Base-by-base conservation (phyloP, 768 basidiomycete genomes). In the Leccinum olivaceopallidum region DNA sequence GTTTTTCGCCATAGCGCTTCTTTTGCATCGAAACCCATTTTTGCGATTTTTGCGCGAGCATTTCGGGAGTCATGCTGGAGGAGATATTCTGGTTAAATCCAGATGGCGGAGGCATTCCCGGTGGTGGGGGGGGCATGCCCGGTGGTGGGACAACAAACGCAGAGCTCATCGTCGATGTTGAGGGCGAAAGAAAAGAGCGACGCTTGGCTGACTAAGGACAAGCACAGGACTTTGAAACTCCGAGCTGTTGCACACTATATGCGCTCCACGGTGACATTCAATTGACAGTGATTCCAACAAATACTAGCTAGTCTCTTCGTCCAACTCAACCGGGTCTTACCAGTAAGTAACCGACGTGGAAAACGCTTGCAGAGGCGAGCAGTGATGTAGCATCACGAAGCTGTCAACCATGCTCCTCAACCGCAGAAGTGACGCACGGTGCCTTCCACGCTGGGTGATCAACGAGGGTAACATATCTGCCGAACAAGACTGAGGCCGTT, bases 21-120 rank as follows among this genome's bases (percentile, higher is more conserved):
- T 82, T 88, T 79, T 96, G 94, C 88, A 94, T 90, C 68, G 92
- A 89, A 58, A 91, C 79, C 94, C 94, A 98, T 81, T 98, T 98
- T 79, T 94, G 88, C 39, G 92, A 88, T 80, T 98, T 99, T 76
- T 91, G 88, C 37, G 88, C 86, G 67, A 98, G 83, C 63, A 89
- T 85, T 80, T 87, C 87, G 16, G 81, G 80, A 44, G 84, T 78
- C 68, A 90, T 78, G 34, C 76, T 75, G 10, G 79, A 78, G 22
- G 76, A 67, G 2, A 73, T 73, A 1, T 79, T 68, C 58, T 76
- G 76, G 22, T 61, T 66, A 32, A 69, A 63, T 0, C 65, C 65
- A 14, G 73, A 71, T 22, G 75, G 78, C 10, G 71, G 77, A 5
- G 78, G 78, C 73, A 78, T 76, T 7, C 77, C 77, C 4, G 78